Base-by-base conservation (phyloP, 2,329 filamentous ascomycete species). In the Trichoderma atroviride region DNA sequence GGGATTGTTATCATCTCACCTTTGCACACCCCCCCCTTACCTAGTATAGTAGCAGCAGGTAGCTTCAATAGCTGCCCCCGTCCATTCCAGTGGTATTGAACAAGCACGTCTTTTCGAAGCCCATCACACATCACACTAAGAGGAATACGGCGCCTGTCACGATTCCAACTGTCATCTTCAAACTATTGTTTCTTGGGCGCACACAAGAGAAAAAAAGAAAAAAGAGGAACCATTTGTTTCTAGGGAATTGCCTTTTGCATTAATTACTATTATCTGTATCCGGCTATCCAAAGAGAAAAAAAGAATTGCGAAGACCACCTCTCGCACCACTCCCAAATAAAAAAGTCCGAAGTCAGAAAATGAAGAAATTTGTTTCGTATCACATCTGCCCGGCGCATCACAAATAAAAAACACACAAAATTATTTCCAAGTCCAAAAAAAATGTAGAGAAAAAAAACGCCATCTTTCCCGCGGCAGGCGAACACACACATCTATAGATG, bases 251-350 rank as follows among this genome's bases (percentile, higher is more conserved):
- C 40, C 63, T 56, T 58, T 58, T 58, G 53, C 53, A 58, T 66
- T 66, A 58, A 65, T 66, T 66, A 66, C 63, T 58, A 66, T 66
- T 66, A 66, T 66, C 63, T 66, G 63, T 27, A 27, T 27, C 27
- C 35, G n/a, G 63, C 63, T 55, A 40, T 66, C 40, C 63, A 58
- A 66, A 29, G 50, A 55, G 14, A 40, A 40, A 19, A 40, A 63
- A 40, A 56, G 1, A 9, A 13, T 43, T 43, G 31, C 63, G 29
- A 56, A 40, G 3, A 58, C 53, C 47, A 37, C 14, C 3, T 40
- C 62, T 40, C 52, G 50, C 61, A 43, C 24, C 33, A 16, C 50
- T 33, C 19, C 24, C 52, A 10, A 22, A 31, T 43, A 40, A 43
- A 59, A 33, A 62, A 11, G 53, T 52, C 63, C 53, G 40, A 27